Evolutionary conservation across 139 green algal genomes (phyloP).

Genomic region (Ettlia oleoabundans): DNA sequence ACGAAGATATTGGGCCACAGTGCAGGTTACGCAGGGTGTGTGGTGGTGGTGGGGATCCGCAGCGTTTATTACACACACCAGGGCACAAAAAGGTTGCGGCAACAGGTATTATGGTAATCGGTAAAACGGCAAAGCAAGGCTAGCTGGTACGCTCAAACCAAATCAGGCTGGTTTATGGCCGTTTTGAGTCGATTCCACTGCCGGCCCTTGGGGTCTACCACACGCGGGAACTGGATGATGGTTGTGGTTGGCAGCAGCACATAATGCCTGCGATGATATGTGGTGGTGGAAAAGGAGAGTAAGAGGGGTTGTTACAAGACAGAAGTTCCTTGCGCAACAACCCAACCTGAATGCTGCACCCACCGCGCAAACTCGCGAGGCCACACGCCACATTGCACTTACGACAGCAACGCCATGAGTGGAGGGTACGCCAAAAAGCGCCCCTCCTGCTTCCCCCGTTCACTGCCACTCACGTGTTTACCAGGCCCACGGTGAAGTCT

Average conservation of each 20-base stretch:
- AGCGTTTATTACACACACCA: too few relatives aligned
- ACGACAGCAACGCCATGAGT: too few relatives aligned
- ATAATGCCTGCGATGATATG: constrained; percentile 77
- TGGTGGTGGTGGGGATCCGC: too few relatives aligned
- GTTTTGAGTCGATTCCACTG: constrained; percentile 75
- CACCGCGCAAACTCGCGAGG: too few relatives aligned
- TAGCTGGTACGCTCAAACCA: constrained; percentile 39
- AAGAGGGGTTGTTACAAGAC: not conserved
- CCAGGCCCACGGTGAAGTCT: constrained; percentile 83
- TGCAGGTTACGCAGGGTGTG: too few relatives aligned
- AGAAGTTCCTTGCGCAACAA: not conserved
- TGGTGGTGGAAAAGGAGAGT: too few relatives aligned
- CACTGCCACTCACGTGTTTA: constrained; percentile 75
- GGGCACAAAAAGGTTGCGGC: not conserved
- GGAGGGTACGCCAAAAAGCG: too few relatives aligned
- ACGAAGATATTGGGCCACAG: too few relatives aligned
- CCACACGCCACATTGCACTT: too few relatives aligned
- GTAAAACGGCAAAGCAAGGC: not conserved
- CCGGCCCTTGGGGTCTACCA: constrained; percentile 55
- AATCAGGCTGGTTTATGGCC: constrained; percentile 81
- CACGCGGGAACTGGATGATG: constrained; percentile 77
- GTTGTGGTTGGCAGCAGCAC: constrained; percentile 85
- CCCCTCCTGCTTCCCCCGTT: too few relatives aligned
- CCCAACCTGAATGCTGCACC: too few relatives aligned
- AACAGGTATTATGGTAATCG: not conserved